Percentiles rank a stretch among this genome's conserved stretches.
These are phyloP conservation scores for Steccherinum ochraceum DNA, from an alignment of 768 basidiomycete genomes.

Conservation along the genomic window DNA sequence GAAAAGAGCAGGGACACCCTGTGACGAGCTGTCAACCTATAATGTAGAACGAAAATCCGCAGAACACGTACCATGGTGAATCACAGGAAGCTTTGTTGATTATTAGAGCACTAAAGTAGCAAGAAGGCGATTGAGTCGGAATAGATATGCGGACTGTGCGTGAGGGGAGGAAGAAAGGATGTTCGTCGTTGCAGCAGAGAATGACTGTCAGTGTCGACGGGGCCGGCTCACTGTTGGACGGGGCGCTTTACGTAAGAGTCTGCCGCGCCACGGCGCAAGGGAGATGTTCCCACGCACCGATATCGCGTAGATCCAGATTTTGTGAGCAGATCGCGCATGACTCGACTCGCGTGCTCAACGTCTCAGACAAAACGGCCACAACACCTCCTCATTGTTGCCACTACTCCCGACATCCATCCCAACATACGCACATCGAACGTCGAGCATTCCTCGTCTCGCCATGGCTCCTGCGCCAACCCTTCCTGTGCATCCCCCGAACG, in stretches of 20 bases:
- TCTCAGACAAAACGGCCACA: background rate
- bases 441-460: no score
- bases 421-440: background rate
- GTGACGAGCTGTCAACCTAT: background rate
- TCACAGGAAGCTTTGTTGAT: background rate
- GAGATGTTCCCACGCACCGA: constrained; percentile 1
- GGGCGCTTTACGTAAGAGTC: no score
- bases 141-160: background rate
- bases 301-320: background rate
- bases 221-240: no score
- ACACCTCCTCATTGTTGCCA: background rate
- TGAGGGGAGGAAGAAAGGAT: background rate
- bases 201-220: no score
- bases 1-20: constrained; percentile 98
- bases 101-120: background rate
- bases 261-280: no score
- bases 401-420: background rate
- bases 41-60: background rate
- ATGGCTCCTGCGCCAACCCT: constrained; percentile 18
- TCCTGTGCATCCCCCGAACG: constrained; percentile 19
- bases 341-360: constrained; percentile 4
- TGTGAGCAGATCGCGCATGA: background rate
- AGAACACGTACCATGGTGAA: background rate
- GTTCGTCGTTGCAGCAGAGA: background rate
- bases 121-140: background rate